Evolutionary conservation across 306 rosid genomes (phyloP).

Genomic region (Bauhinia variegata): DNA sequence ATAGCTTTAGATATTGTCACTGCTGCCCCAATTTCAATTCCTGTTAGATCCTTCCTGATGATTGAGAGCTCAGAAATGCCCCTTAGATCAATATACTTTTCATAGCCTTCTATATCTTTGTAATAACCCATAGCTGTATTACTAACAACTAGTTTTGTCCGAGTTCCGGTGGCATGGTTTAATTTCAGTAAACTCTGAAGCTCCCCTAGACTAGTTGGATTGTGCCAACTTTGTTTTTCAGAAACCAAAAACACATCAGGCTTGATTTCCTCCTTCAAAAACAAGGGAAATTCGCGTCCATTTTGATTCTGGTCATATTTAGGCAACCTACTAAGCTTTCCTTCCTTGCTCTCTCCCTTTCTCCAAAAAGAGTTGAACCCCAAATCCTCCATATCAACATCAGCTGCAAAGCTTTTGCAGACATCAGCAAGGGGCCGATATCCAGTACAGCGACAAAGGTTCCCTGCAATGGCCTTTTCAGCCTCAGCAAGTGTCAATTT

Average conservation of each 20-base stretch:
- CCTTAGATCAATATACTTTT: slow-evolving; percentile 59
- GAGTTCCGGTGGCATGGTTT: slow-evolving; percentile 27
- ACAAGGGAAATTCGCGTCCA: slow-evolving; percentile 57
- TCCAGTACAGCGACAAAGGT: slow-evolving; percentile 94
- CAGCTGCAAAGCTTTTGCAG: slow-evolving; percentile 86
- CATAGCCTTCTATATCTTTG: slow-evolving; percentile 59
- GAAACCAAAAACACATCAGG: slow-evolving; percentile 45
- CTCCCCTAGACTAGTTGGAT: slow-evolving; percentile 58
- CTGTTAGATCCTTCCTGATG: slow-evolving; percentile 53
- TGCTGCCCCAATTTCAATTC: slow-evolving; percentile 71
- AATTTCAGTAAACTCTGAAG: slow-evolving; percentile 49
- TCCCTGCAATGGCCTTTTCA: slow-evolving; percentile 80
- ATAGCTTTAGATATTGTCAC: slow-evolving; percentile 68
- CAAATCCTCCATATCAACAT: slow-evolving; percentile 90
- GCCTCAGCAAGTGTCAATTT: slow-evolving; percentile 69
- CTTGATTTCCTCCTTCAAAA: slow-evolving; percentile 56
- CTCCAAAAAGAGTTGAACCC: slow-evolving; percentile 82
- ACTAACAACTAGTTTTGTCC: slow-evolving; percentile 62
- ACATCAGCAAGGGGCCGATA: slow-evolving; percentile 90
- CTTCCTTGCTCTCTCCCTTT: slow-evolving; percentile 59
- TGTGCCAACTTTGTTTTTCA: slow-evolving; percentile 57
- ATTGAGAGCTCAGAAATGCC: slow-evolving; percentile 60
- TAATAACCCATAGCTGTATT: slow-evolving; percentile 85
- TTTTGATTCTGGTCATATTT: slow-evolving; percentile 38
- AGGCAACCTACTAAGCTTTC: slow-evolving; percentile 55